These are phyloP conservation scores for Solanum sejunctum DNA, from an alignment of 257 asterid species.

Conservation along the genomic window DNA sequence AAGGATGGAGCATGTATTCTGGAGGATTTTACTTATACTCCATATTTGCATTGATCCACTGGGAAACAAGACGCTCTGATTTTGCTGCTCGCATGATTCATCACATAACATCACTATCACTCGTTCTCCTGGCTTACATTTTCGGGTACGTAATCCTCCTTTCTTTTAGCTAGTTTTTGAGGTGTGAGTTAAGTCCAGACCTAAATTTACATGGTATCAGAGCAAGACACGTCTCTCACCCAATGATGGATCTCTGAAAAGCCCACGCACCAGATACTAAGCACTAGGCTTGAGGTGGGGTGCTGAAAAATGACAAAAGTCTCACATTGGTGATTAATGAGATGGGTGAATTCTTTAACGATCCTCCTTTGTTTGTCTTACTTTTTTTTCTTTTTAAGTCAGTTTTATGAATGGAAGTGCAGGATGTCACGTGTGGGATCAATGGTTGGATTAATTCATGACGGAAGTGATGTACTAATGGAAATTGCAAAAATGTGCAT, in stretches of 20 bases:
- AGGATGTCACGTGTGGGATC: conserved; percentile 13
- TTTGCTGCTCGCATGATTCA: conserved; percentile 15
- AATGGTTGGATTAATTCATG: conserved; percentile 11
- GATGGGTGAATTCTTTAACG: too few relatives aligned
- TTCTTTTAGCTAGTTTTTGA: too few relatives aligned
- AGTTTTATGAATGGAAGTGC: not conserved
- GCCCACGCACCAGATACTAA: too few relatives aligned
- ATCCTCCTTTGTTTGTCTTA: not conserved
- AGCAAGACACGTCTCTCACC: too few relatives aligned
- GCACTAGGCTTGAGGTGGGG: too few relatives aligned
- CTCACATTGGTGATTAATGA: too few relatives aligned
- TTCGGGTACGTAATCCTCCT: not conserved
- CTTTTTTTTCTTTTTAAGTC: too few relatives aligned
- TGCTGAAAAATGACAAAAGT: too few relatives aligned
- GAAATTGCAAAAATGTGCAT: conserved; percentile 16
- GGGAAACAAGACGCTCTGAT: conserved; percentile 21
- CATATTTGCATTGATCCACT: conserved; percentile 14
- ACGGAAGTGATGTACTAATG: conserved; percentile 19
- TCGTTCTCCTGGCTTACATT: conserved; percentile 10
- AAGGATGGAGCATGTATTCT: conserved; percentile 15
- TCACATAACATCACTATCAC: conserved; percentile 9
- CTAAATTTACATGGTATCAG: too few relatives aligned
- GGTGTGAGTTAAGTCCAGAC: too few relatives aligned
- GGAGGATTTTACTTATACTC: conserved; percentile 24
- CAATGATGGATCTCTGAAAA: too few relatives aligned